phyloP scores from a whole-genome alignment of 2,329 filamentous ascomycete species.

The Talaromyces sp. region DNA sequence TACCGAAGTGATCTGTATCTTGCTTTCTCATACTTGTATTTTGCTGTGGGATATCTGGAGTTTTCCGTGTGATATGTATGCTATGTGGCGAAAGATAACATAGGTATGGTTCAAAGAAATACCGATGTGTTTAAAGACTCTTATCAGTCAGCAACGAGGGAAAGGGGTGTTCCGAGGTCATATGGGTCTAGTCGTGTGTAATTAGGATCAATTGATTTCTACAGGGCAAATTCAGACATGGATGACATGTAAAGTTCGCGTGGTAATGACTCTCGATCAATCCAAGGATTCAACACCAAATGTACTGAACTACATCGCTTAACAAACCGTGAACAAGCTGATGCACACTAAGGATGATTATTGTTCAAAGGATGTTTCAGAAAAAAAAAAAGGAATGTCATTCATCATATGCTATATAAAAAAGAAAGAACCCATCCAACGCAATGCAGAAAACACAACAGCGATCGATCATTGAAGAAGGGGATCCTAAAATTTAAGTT shows the following conservation, averaged over 20 bases:
- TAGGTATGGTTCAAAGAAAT: not conserved
- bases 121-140: not conserved
- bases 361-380: not conserved
- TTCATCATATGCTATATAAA: conserved; percentile 8
- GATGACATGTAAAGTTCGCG: not conserved
- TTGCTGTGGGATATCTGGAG: not conserved
- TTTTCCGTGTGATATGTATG: not conserved
- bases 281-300: not conserved
- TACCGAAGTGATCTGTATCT: conserved; percentile 13
- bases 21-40: not conserved
- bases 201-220: too few relatives aligned
- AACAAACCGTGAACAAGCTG: not conserved
- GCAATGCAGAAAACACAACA: not conserved
- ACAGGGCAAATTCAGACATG: not conserved
- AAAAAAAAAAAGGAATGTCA: not conserved
- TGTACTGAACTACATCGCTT: not conserved
- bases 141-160: too few relatives aligned
- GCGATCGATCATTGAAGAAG: conserved; percentile 49
- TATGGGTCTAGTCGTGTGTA: too few relatives aligned
- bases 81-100: not conserved
- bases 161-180: too few relatives aligned
- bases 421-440: not conserved
- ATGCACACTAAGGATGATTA: not conserved
- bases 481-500: conserved; percentile 42
- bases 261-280: not conserved